Percentiles rank a stretch among this genome's conserved stretches.
Conservation (phyloP, 1,284 basidiomycete genomes). For the Psilocybe mexicana region DNA sequence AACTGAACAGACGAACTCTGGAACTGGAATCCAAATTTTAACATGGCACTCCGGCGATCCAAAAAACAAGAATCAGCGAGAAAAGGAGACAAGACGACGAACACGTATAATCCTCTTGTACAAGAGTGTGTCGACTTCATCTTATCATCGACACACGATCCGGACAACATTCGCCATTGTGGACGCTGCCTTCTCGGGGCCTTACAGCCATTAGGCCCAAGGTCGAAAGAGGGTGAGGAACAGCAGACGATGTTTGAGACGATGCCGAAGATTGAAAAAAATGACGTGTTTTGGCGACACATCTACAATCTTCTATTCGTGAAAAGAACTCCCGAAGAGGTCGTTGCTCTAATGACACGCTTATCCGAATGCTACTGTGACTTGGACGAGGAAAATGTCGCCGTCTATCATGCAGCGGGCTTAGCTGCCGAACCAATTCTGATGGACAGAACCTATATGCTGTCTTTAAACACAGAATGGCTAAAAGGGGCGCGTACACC, state of each 20-base stretch:
- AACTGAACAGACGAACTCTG: neutral
- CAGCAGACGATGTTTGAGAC: neutral
- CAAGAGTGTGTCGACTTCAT: neutral
- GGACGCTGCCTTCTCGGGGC: neutral
- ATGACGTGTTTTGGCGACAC: neutral
- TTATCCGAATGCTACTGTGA: slow-evolving; percentile 2
- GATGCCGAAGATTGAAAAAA: neutral
- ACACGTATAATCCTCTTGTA: neutral
- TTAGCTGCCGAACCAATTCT: neutral
- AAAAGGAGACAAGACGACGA: neutral
- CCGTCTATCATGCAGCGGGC: neutral
- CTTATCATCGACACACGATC: neutral
- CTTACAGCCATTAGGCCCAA: neutral
- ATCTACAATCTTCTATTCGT: neutral
- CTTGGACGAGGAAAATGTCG: neutral
- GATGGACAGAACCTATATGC: neutral
- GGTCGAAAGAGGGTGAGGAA: neutral
- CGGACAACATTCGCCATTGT: neutral
- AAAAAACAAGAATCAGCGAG: neutral
- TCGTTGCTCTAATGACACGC: neutral
- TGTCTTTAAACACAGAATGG: neutral
- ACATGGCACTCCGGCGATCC: neutral
- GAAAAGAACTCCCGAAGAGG: slow-evolving; percentile 1
- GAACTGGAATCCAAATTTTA: neutral
- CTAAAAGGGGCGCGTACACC: neutral